Evolutionary conservation across 2,329 filamentous ascomycete species (phyloP).

Genomic region (Curvularia verruculosa): DNA sequence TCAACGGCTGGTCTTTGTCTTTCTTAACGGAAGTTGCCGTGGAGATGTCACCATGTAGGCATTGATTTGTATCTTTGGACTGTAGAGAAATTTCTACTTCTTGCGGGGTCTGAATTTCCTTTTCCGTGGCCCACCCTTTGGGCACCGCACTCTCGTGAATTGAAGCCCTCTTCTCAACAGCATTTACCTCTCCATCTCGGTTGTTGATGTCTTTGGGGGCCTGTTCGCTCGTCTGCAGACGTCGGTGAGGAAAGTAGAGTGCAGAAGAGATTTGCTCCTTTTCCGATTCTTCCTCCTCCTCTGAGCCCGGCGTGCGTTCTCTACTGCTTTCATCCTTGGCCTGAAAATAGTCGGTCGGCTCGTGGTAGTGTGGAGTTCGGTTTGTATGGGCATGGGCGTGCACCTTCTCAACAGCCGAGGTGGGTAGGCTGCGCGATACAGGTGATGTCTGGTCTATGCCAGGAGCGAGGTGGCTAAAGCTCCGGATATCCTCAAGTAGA

Average conservation of each 20-base stretch:
- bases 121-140: slow-evolving; percentile 37
- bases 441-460: slow-evolving; percentile 54
- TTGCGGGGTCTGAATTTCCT: slow-evolving; percentile 48
- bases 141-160: slow-evolving; percentile 36
- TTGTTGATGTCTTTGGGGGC: slow-evolving; percentile 28
- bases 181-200: slow-evolving; percentile 35
- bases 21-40: slow-evolving; percentile 49
- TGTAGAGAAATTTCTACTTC: slow-evolving; percentile 68
- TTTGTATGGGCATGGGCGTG: slow-evolving; percentile 28
- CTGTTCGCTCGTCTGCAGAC: slow-evolving; percentile 53
- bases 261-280: slow-evolving; percentile 89
- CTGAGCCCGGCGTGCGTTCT: slow-evolving; percentile 44
- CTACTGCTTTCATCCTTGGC: slow-evolving; percentile 22
- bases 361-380: slow-evolving; percentile 25
- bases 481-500: slow-evolving; percentile 63
- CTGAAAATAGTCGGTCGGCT: slow-evolving; percentile 41
- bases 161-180: slow-evolving; percentile 33
- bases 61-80: slow-evolving; percentile 65
- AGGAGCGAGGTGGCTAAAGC: slow-evolving; percentile 59
- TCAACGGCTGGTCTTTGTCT: slow-evolving; percentile 49
- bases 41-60: slow-evolving; percentile 64
- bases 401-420: slow-evolving; percentile 44
- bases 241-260: slow-evolving; percentile 79
- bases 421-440: slow-evolving; percentile 59
- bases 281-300: slow-evolving; percentile 66